Evolutionary conservation across 1,284 basidiomycete species (phyloP).

Genomic region (Singerocomus inundabilis): DNA sequence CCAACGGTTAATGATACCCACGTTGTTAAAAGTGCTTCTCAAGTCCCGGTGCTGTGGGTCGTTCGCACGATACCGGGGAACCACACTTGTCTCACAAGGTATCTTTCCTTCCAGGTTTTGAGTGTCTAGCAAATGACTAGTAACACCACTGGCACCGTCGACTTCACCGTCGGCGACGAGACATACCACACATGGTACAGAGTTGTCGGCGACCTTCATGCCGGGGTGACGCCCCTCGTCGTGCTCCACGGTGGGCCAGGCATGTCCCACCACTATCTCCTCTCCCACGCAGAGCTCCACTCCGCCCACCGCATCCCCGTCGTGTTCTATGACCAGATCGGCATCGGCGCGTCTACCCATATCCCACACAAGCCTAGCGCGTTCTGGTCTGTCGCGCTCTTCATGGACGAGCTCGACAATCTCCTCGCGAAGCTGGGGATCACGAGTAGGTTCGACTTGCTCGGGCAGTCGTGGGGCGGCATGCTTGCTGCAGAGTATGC

Average conservation of each 20-base stretch:
- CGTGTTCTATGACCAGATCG: conserved; percentile 34
- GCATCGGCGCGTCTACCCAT: conserved; percentile 24
- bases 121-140: conserved; percentile 7
- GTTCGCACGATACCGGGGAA: not conserved
- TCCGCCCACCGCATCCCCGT: conserved; percentile 22
- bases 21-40: no score
- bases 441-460: conserved; percentile 18
- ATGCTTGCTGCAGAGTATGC: conserved; percentile 26
- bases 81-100: not conserved
- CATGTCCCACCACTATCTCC: conserved; percentile 25
- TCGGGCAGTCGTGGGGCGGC: conserved; percentile 34
- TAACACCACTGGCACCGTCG: conserved; percentile 19
- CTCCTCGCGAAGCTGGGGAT: conserved; percentile 21
- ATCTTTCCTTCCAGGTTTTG: no score
- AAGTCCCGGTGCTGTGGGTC: not conserved
- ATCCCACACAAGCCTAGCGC: conserved; percentile 18
- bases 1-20: no score
- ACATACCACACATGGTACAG: conserved; percentile 36
- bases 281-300: conserved; percentile 16
- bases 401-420: conserved; percentile 30
- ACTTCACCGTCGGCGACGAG: conserved; percentile 27
- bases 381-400: conserved; percentile 30
- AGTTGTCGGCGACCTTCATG: conserved; percentile 32
- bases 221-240: conserved; percentile 30
- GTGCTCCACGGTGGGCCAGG: conserved; percentile 39